Evolutionary conservation across 1,139 yeast species (phyloP).

Genomic region (Candida mesenterica): DNA sequence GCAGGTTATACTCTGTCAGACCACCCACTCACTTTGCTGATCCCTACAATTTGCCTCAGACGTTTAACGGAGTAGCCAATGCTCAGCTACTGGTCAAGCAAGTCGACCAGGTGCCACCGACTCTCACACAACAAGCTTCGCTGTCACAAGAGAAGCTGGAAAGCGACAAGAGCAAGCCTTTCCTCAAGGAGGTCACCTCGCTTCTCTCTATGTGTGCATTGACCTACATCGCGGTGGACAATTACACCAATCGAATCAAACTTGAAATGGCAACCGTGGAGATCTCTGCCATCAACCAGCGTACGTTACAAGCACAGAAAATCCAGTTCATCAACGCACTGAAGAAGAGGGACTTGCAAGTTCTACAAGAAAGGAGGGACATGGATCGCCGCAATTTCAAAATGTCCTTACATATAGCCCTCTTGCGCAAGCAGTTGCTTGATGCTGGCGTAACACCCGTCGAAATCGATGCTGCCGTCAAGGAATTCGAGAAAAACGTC

Average conservation of each 20-base stretch:
- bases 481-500: conserved; percentile 55
- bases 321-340: conserved; percentile 42
- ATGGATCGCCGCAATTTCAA: conserved; percentile 53
- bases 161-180: conserved; percentile 9
- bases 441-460: conserved; percentile 55
- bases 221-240: conserved; percentile 53
- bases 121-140: neutral
- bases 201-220: conserved; percentile 39
- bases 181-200: conserved; percentile 32
- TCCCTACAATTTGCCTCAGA: conserved; percentile 5
- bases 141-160: conserved; percentile 1
- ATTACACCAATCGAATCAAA: conserved; percentile 42
- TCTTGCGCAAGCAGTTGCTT: conserved; percentile 55
- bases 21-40: conserved; percentile 8
- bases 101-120: neutral
- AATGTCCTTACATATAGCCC: conserved; percentile 63
- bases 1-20: conserved; percentile 3
- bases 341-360: conserved; percentile 47
- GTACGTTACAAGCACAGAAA: conserved; percentile 42
- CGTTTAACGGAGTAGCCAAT: neutral
- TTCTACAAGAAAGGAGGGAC: conserved; percentile 46
- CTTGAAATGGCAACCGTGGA: conserved; percentile 42
- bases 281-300: conserved; percentile 40
- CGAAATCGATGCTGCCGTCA: conserved; percentile 49
- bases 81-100: too few species aligned